Conservation (phyloP, 805 yeast genomes). For the Yarrowia porcina region DNA sequence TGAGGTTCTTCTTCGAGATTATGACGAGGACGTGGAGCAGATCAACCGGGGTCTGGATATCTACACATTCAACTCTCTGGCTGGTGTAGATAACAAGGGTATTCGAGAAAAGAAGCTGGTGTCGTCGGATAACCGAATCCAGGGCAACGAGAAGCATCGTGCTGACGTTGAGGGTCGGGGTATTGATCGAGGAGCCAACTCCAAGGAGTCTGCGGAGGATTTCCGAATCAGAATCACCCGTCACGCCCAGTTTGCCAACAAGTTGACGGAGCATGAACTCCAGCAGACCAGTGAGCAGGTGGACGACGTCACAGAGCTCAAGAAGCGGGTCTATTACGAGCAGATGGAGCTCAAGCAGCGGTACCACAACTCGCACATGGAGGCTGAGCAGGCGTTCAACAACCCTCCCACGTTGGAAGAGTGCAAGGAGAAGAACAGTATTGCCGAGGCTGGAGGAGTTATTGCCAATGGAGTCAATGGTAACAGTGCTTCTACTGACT, state of each 20-base stretch:
- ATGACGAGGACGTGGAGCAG: slow-evolving; percentile 14
- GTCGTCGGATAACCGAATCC: slow-evolving; percentile 78
- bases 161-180: slow-evolving; percentile 79
- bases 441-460: no score
- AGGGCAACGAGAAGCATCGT: slow-evolving; percentile 59
- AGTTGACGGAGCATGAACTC: slow-evolving; percentile 51
- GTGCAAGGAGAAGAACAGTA: not conserved
- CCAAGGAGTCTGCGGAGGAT: slow-evolving; percentile 28
- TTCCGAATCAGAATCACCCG: slow-evolving; percentile 36
- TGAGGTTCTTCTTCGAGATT: not conserved
- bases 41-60: slow-evolving; percentile 1
- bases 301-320: slow-evolving; percentile 35
- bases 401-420: not conserved
- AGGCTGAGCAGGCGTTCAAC: slow-evolving; percentile 6
- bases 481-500: not conserved
- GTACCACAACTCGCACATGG: slow-evolving; percentile 20
- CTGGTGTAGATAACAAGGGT: slow-evolving; percentile 84
- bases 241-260: slow-evolving; percentile 36
- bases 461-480: not conserved
- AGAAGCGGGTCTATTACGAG: slow-evolving; percentile 34
- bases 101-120: slow-evolving; percentile 76
- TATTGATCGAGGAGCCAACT: slow-evolving; percentile 54
- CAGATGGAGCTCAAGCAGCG: slow-evolving; percentile 26
- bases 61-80: slow-evolving; percentile 73
- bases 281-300: slow-evolving; percentile 42